A percentile compares a stretch with the other conserved stretches of the same genome.
Evolutionary conservation across 2,329 filamentous ascomycete species (phyloP).

Genomic region (Cordyceps fumosorosea): DNA sequence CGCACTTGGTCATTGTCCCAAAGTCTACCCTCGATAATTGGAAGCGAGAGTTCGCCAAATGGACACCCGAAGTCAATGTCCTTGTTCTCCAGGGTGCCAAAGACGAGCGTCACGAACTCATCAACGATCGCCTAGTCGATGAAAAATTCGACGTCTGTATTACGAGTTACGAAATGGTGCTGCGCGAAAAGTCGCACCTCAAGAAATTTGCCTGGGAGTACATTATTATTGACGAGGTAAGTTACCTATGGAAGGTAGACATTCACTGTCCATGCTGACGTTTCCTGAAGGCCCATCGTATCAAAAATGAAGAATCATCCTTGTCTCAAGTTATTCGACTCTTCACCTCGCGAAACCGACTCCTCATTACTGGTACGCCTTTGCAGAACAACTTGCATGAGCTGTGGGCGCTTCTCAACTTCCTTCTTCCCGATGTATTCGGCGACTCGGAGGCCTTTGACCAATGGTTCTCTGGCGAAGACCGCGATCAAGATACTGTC

Average conservation of each 20-base stretch:
- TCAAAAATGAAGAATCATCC: slow-evolving; percentile 98
- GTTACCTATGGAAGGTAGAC: neutral
- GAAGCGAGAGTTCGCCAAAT: slow-evolving; percentile 87
- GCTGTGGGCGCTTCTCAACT: slow-evolving; percentile 95
- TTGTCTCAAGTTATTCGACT: slow-evolving; percentile 92
- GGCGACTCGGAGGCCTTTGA: slow-evolving; percentile 95
- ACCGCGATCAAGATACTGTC: slow-evolving; percentile 86
- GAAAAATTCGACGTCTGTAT: slow-evolving; percentile 98
- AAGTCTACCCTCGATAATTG: slow-evolving; percentile 98
- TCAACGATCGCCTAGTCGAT: slow-evolving; percentile 84
- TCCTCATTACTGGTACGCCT: slow-evolving; percentile 93
- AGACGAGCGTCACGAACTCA: slow-evolving; percentile 81
- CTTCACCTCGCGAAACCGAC: slow-evolving; percentile 90
- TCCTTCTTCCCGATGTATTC: slow-evolving; percentile 95
- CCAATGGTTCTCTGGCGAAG: slow-evolving; percentile 92
- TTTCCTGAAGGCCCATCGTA: slow-evolving; percentile 65
- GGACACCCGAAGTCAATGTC: slow-evolving; percentile 94
- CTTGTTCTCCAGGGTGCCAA: slow-evolving; percentile 92
- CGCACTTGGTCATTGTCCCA: slow-evolving; percentile 85
- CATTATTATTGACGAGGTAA: slow-evolving; percentile 88
- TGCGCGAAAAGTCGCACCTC: slow-evolving; percentile 87
- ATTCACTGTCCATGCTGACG: neutral
- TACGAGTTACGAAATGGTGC: slow-evolving; percentile 98
- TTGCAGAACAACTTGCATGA: slow-evolving; percentile 98
- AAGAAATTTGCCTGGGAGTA: slow-evolving; percentile 99